phyloP scores from a whole-genome alignment of 2,329 filamentous ascomycete genomes.

The Zymoseptoria brevis region DNA sequence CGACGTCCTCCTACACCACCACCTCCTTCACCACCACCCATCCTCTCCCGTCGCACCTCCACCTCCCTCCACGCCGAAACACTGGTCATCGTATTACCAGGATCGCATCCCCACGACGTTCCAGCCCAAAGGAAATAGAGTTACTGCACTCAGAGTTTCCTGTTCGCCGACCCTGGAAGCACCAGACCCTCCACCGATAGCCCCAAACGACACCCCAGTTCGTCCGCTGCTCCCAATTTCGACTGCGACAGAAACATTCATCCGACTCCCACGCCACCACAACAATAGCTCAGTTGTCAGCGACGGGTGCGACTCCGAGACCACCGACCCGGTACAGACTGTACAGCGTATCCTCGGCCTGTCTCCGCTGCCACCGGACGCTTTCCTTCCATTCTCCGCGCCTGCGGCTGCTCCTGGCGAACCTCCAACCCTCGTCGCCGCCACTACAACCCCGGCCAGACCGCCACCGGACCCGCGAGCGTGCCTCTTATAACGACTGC shows the following conservation, averaged over 20 bases:
- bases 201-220: neutral
- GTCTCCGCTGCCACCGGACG: neutral
- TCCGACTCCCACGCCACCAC: neutral
- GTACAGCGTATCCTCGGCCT: neutral
- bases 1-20: neutral
- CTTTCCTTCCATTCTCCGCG: neutral
- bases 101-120: neutral
- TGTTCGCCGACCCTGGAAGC: neutral
- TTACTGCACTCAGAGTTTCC: neutral
- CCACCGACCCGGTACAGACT: neutral
- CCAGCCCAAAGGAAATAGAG: neutral
- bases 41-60: neutral
- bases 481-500: neutral
- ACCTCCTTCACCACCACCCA: neutral
- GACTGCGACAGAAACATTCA: neutral
- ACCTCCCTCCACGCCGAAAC: neutral
- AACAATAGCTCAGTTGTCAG: neutral
- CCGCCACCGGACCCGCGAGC: neutral
- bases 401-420: neutral
- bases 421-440: neutral
- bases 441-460: neutral
- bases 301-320: neutral
- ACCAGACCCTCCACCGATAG: neutral
- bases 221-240: neutral
- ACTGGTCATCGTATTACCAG: neutral